Evolutionary conservation across 208 protist genomes (phyloP).

Genomic region (Naegleria fowleri): DNA sequence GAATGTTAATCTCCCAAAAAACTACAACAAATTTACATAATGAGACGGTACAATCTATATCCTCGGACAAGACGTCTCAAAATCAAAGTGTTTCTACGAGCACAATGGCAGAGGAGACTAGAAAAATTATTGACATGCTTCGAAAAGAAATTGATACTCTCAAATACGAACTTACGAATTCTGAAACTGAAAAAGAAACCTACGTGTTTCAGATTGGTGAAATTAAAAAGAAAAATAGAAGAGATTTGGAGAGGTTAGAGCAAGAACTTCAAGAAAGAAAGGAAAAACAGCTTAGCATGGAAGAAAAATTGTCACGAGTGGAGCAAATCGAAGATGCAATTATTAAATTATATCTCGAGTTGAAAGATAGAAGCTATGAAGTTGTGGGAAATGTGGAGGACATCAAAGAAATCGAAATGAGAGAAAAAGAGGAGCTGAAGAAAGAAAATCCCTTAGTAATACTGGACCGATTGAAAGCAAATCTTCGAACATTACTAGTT

Average conservation of each 20-base stretch:
- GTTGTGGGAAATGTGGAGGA: neutral
- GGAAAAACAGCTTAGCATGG: neutral
- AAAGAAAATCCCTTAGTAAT: slow-evolving; percentile 23
- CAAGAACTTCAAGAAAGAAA: neutral
- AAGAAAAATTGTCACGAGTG: neutral
- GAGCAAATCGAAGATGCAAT: neutral
- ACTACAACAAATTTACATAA: neutral
- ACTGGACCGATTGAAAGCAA: slow-evolving; percentile 11
- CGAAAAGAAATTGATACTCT: neutral
- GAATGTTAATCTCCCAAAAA: neutral
- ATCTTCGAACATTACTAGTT: neutral
- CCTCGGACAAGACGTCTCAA: neutral
- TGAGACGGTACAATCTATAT: neutral
- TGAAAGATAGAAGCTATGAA: slow-evolving; percentile 12
- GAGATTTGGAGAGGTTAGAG: slow-evolving; percentile 12
- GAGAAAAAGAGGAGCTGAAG: neutral
- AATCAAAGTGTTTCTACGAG: neutral
- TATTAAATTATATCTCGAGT: slow-evolving; percentile 17
- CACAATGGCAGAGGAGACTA: neutral
- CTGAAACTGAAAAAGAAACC: slow-evolving; percentile 22
- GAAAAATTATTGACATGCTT: neutral
- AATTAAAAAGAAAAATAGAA: neutral
- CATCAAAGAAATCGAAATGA: neutral
- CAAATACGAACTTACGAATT: neutral
- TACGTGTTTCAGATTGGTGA: slow-evolving; percentile 24